Evolutionary conservation across 306 rosid species (phyloP).

Genomic region (Potentilla sterilis): DNA sequence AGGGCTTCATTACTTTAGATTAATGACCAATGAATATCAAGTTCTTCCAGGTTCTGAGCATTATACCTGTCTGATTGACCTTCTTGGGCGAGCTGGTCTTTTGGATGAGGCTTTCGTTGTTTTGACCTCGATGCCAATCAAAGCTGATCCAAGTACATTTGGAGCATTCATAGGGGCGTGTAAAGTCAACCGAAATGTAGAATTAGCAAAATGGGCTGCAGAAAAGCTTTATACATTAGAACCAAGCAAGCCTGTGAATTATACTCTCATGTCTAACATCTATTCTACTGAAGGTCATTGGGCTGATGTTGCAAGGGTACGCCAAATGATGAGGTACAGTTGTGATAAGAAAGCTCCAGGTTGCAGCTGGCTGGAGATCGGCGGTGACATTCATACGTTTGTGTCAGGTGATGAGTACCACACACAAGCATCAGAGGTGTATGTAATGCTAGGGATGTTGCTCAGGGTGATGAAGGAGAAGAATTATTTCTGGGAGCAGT

Average conservation of each 20-base stretch:
- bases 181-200: conserved; percentile 50
- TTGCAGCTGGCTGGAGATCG: conserved; percentile 67
- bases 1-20: conserved; percentile 60
- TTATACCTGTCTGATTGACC: conserved; percentile 61
- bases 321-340: conserved; percentile 40
- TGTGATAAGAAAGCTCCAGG: conserved; percentile 51
- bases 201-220: conserved; percentile 59
- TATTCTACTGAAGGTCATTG: conserved; percentile 65
- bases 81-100: conserved; percentile 70
- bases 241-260: conserved; percentile 54
- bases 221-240: conserved; percentile 51
- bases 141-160: conserved; percentile 44
- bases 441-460: conserved; percentile 40
- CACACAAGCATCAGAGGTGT: conserved; percentile 40
- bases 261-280: conserved; percentile 55
- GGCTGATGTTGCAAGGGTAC: conserved; percentile 54
- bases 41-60: conserved; percentile 59
- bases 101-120: conserved; percentile 56
- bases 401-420: conserved; percentile 52
- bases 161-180: conserved; percentile 81
- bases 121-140: conserved; percentile 47
- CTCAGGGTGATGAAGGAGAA: conserved; percentile 44
- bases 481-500: not conserved
- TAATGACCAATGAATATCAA: conserved; percentile 47
- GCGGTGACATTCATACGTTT: conserved; percentile 46